Percentiles rank a stretch among this genome's conserved stretches.
Conservation (phyloP, 2,329 filamentous ascomycete genomes). For the Colletotrichum sp. region DNA sequence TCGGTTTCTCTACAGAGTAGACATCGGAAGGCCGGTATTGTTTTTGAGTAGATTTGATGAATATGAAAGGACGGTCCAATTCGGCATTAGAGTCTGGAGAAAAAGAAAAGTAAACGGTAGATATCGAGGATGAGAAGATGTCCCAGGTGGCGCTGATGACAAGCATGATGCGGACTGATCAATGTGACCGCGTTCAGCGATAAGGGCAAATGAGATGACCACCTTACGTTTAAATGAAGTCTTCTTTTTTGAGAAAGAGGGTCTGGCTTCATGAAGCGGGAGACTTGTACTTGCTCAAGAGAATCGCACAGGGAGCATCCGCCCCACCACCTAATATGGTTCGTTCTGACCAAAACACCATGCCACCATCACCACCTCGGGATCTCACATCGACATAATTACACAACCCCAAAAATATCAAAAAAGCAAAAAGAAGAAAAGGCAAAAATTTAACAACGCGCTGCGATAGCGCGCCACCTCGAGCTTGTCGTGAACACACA, state of each 20-base stretch:
- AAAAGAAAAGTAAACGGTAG: background rate
- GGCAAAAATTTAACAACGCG: background rate
- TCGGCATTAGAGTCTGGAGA: background rate
- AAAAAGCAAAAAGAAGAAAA: background rate
- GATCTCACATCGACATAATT: background rate
- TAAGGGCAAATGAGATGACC: background rate
- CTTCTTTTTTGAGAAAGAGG: background rate
- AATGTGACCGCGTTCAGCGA: background rate
- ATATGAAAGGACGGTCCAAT: background rate
- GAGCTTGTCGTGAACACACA: background rate
- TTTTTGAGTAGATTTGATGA: background rate
- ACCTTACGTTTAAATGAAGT: background rate
- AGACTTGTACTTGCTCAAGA: background rate
- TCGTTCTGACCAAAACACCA: background rate
- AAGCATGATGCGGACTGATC: background rate
- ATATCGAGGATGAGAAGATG: background rate
- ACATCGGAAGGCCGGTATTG: background rate
- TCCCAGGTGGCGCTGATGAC: background rate
- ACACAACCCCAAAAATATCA: background rate
- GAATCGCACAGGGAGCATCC: background rate
- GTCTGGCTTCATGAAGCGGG: background rate
- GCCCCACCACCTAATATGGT: background rate
- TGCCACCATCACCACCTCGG: background rate
- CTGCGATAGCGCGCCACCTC: background rate
- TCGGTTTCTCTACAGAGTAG: background rate